These are phyloP conservation scores for Trypanosoma melophagium DNA, from an alignment of 208 protist genomes.

Conservation along the genomic window DNA sequence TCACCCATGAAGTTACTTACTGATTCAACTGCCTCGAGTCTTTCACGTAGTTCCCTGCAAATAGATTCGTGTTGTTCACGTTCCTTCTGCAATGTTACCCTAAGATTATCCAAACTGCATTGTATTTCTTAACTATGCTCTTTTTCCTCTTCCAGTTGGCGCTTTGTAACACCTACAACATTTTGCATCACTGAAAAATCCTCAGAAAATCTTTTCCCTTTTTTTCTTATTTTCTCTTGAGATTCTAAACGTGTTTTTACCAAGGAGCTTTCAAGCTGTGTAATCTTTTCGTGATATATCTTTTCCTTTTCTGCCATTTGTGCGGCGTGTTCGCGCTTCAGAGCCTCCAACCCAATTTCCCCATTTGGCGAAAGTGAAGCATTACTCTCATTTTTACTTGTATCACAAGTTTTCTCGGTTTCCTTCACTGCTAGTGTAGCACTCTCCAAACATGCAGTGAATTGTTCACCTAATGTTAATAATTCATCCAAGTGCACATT, in stretches of 20 bases:
- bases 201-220: constrained; percentile 22
- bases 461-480: constrained; percentile 12
- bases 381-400: constrained; percentile 14
- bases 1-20: constrained; percentile 18
- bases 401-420: neutral
- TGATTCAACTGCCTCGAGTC: constrained; percentile 27
- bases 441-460: constrained; percentile 20
- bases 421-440: neutral
- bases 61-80: constrained; percentile 13
- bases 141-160: constrained; percentile 6
- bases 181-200: constrained; percentile 27
- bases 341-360: neutral
- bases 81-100: constrained; percentile 22
- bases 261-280: constrained; percentile 16
- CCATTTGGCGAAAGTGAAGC: neutral
- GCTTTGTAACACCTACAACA: constrained; percentile 16
- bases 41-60: constrained; percentile 27
- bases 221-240: constrained; percentile 6
- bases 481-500: constrained; percentile 25
- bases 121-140: neutral
- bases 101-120: neutral
- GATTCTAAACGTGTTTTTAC: constrained; percentile 2
- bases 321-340: constrained; percentile 6
- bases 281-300: neutral
- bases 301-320: constrained; percentile 13